phyloP scores from a whole-genome alignment of 306 rosid genomes.

The Vicia villosa region DNA sequence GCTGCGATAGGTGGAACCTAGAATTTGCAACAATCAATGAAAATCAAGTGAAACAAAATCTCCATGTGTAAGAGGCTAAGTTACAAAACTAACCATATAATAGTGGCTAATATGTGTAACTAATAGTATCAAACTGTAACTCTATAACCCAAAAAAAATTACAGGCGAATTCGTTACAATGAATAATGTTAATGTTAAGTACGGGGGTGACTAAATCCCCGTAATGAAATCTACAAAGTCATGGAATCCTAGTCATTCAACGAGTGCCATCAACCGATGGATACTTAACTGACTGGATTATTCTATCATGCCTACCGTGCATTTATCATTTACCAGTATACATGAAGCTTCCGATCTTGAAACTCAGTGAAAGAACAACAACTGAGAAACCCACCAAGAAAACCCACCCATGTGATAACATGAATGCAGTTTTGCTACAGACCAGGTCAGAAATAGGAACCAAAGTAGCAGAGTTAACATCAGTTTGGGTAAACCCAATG shows the following conservation, averaged over 20 bases:
- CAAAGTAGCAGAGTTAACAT: conserved; percentile 36
- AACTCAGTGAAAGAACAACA: conserved; percentile 65
- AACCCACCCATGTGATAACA: conserved; percentile 68
- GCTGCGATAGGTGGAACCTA: neutral
- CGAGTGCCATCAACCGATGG: conserved; percentile 2
- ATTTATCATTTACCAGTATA: conserved; percentile 45
- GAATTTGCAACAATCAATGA: neutral
- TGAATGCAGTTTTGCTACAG: conserved; percentile 58
- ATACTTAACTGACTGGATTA: conserved; percentile 23
- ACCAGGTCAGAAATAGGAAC: conserved; percentile 46
- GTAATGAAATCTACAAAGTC: conserved; percentile 35
- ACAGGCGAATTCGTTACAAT: conserved; percentile 30
- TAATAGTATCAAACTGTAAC: conserved; percentile 2
- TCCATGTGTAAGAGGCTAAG: neutral
- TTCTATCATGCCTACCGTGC: conserved; percentile 19
- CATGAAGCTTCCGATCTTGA: conserved; percentile 69
- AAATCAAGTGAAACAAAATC: neutral
- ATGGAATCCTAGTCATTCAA: conserved; percentile 34
- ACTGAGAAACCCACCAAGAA: conserved; percentile 66
- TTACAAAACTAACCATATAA: neutral
- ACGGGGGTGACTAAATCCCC: conserved; percentile 42
- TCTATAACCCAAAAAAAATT: neutral
- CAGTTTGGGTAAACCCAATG: conserved; percentile 42
- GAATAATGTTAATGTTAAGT: conserved; percentile 13
- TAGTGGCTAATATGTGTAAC: neutral